A percentile compares a stretch with the other conserved stretches of the same genome.
Conservation (phyloP, 805 yeast genomes). For the Ogataea parapolymorpha region DNA sequence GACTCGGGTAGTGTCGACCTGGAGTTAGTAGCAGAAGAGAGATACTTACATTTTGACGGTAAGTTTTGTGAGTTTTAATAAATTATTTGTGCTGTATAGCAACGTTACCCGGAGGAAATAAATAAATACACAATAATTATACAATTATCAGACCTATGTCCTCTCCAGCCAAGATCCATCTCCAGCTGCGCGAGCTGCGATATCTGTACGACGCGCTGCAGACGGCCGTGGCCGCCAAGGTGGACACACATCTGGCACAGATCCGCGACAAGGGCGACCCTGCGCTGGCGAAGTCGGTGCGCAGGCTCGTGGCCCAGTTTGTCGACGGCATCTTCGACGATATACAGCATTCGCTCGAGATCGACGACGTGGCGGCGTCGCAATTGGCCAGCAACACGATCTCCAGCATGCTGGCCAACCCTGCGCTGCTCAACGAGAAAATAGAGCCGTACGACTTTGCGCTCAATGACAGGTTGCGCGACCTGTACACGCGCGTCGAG, state of each 20-base stretch:
- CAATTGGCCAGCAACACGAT: conserved; percentile 4
- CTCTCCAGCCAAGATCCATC: conserved; percentile 39
- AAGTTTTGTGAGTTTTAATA: not conserved
- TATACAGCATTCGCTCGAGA: conserved; percentile 50
- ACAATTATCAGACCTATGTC: conserved; percentile 20
- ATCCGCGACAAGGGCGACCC: conserved; percentile 5
- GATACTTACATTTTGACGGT: conserved; percentile 11
- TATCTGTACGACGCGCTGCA: conserved; percentile 44
- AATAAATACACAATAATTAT: not conserved
- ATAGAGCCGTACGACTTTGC: conserved; percentile 71
- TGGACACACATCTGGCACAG: conserved; percentile 31
- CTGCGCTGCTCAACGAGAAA: conserved; percentile 29
- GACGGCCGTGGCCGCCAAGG: conserved; percentile 40
- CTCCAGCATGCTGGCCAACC: conserved; percentile 13
- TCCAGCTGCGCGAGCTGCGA: conserved; percentile 51
- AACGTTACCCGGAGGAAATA: conserved; percentile 5
- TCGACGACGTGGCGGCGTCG: conserved; percentile 48
- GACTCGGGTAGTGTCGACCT: conserved; percentile 29
- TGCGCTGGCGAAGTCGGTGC: conserved; percentile 37
- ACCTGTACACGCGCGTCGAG: conserved; percentile 58
- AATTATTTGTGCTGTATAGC: conserved; percentile 3
- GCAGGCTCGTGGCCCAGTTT: conserved; percentile 41
- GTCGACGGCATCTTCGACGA: conserved; percentile 54
- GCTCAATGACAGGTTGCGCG: conserved; percentile 56
- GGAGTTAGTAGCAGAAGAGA: conserved; percentile 1